Evolutionary conservation across 768 basidiomycete genomes (phyloP), one percentile per base, ranked within the genome.

Genomic region (Botryobasidium botryosum): DNA sequence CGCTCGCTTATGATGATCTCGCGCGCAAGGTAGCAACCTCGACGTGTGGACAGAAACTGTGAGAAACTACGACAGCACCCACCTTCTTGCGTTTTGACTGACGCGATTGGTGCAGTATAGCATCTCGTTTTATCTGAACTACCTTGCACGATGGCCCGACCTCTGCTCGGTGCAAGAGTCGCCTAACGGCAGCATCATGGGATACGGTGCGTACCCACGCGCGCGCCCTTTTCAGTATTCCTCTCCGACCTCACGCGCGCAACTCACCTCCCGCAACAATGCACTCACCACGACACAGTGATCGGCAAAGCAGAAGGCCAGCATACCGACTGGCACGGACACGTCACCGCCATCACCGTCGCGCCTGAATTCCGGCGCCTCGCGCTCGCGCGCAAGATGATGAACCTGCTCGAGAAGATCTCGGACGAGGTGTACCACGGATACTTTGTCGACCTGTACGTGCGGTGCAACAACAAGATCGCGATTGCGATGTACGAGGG

Each of bases 31-130:
- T 60, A 88, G 86, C 49, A 97, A 99, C 62, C 64, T 92, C 56
- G 92, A 97, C 60, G 67, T 90, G 36, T 96, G 87, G 87, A 96
- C 94, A 36, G 92, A 97, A 63, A 97, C 94, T 18, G 91, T 88
- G 54, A 56, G 77, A 64, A 10, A 5, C n/a, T 35, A 27, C 23
- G 26, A 12, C 26, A 2, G 32, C 10, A 13, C 32, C 15, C 13
- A 40, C 28, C 8, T 10, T 26, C 27, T 10, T 33, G 7, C 2
- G 29, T n/a, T 18, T 32, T 8, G n/a, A n/a, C n/a, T n/a, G n/a
- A n/a, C n/a, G n/a, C 10, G 13, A 20, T 50, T 6, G 12, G 32
- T 26, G 12, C 52, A 91, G 84, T 96, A 90, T 60, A 78, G 79
- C 39, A 79, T 86, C 54, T 72, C 70, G 20, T 94, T 92, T 60